phyloP scores from a whole-genome alignment of 2,329 filamentous ascomycete species.

The Penicillium italicum region DNA sequence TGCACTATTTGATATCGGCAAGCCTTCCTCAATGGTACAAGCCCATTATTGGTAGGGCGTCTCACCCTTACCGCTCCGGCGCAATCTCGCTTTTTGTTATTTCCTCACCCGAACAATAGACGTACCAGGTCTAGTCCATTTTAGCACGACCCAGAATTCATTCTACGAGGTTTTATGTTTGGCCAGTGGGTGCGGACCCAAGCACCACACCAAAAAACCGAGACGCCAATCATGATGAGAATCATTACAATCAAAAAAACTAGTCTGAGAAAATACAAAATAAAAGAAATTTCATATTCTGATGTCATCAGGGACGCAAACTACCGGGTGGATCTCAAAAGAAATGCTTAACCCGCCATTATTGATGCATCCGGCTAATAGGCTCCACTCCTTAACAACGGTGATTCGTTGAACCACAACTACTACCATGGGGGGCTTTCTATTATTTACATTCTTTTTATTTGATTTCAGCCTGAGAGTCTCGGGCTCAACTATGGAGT shows the following conservation, averaged over 20 bases:
- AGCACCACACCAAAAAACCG: neutral
- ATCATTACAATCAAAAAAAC: neutral
- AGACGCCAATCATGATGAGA: neutral
- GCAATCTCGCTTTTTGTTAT: neutral
- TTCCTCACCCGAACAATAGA: neutral
- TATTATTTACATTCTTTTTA: neutral
- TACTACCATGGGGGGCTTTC: neutral
- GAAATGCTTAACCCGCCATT: slow-evolving; percentile 33
- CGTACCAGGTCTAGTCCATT: neutral
- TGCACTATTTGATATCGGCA: neutral
- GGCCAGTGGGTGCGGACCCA: neutral
- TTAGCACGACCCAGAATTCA: neutral
- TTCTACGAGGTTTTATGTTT: neutral
- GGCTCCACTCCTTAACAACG: slow-evolving; percentile 17
- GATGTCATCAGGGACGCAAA: slow-evolving; percentile 27
- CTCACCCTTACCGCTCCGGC: neutral
- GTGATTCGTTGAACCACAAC: slow-evolving; percentile 15
- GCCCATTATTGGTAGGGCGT: neutral
- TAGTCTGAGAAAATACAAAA: neutral
- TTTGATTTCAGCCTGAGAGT: neutral
- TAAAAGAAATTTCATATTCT: slow-evolving; percentile 5
- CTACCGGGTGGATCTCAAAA: slow-evolving; percentile 11
- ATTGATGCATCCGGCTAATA: slow-evolving; percentile 30
- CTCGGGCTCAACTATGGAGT: neutral
- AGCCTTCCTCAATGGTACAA: neutral